A percentile compares a stretch with the other conserved stretches of the same genome.
phyloP scores from a whole-genome alignment of 495 filamentous ascomycete genomes.

The Aspergillus kassunensis region DNA sequence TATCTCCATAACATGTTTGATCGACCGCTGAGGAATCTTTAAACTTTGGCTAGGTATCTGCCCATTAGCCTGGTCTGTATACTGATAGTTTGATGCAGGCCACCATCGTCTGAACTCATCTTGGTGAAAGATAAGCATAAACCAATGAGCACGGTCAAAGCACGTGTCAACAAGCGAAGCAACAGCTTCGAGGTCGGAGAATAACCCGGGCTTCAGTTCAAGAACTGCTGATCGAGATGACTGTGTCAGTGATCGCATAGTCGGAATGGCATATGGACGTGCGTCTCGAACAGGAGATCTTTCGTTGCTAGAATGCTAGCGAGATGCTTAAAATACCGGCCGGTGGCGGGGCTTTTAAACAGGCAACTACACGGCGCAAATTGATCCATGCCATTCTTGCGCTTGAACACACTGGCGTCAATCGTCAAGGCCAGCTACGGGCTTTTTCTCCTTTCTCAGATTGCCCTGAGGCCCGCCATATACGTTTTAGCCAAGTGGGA shows the following conservation, averaged over 20 bases:
- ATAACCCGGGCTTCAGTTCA: neutral
- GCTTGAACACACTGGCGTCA: neutral
- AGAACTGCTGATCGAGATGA: too few relatives aligned
- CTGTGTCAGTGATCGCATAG: neutral
- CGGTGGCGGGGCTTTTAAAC: neutral
- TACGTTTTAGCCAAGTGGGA: neutral
- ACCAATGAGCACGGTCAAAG: conserved; percentile 38
- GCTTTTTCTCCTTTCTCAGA: neutral
- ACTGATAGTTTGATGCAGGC: too few relatives aligned
- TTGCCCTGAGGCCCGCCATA: neutral
- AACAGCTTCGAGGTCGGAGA: conserved; percentile 22
- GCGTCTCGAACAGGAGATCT: too few relatives aligned
- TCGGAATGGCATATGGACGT: neutral
- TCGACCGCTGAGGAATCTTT: conserved; percentile 23
- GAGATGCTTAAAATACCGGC: neutral
- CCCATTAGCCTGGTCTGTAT: too few relatives aligned
- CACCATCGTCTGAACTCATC: conserved; percentile 30
- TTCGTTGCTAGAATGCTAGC: too few relatives aligned
- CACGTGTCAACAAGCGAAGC: conserved; percentile 33
- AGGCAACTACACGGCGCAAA: neutral
- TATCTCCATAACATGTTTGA: conserved; percentile 27
- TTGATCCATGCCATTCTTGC: conserved; percentile 1
- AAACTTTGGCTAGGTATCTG: conserved; percentile 8
- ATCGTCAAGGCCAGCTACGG: neutral
- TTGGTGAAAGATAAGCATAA: conserved; percentile 36